A percentile compares a stretch with the other conserved stretches of the same genome.
Conservation (phyloP, 2,329 filamentous ascomycete genomes). For the Talaromyces verruculosus region DNA sequence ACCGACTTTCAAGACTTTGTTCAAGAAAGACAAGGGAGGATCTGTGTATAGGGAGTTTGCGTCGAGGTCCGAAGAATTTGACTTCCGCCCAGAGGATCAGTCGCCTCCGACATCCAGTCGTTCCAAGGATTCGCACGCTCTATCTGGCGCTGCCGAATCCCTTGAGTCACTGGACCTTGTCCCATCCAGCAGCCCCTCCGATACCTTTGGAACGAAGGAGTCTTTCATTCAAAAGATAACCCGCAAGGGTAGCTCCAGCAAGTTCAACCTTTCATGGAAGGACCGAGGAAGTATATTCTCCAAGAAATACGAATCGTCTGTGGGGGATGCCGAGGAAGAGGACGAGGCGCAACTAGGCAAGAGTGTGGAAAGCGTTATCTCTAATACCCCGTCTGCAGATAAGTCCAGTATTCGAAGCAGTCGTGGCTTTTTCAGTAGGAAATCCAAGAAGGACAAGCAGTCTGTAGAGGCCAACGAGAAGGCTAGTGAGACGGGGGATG, state of each 20-base stretch:
- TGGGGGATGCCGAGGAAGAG: constrained; percentile 49
- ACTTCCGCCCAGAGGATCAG: constrained; percentile 37
- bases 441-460: constrained; percentile 46
- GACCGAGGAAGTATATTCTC: constrained; percentile 50
- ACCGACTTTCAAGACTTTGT: constrained; percentile 77
- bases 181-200: constrained; percentile 44
- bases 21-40: constrained; percentile 52
- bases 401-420: constrained; percentile 43
- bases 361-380: constrained; percentile 44
- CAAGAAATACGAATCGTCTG: constrained; percentile 46
- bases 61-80: constrained; percentile 28
- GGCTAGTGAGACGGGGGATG: constrained; percentile 46
- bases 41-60: constrained; percentile 17
- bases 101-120: constrained; percentile 48
- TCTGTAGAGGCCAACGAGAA: constrained; percentile 46
- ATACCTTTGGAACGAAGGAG: constrained; percentile 45
- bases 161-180: constrained; percentile 50
- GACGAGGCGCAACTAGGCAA: constrained; percentile 45
- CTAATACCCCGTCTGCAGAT: constrained; percentile 44
- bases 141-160: constrained; percentile 49
- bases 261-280: constrained; percentile 54
- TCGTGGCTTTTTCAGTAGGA: constrained; percentile 50
- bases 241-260: constrained; percentile 52
- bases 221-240: constrained; percentile 55
- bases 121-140: constrained; percentile 47